These are phyloP conservation scores for Rachicladosporium sp. DNA, from an alignment of 2,329 filamentous ascomycete genomes.

Conservation along the genomic window DNA sequence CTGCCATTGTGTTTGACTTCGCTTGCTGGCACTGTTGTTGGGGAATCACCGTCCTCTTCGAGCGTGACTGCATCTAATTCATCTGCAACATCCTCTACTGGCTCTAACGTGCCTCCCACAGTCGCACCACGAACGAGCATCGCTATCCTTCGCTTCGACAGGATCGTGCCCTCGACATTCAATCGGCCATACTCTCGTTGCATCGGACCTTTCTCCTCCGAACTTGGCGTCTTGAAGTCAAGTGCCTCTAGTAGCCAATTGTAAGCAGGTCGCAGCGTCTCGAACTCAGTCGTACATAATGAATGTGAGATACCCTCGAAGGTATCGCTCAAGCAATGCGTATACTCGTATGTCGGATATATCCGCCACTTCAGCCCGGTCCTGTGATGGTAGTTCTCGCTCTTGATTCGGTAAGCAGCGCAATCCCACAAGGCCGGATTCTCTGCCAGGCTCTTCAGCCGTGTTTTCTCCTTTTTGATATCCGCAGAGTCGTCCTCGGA, in stretches of 20 bases:
- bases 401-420: conserved; percentile 74
- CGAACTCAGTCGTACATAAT: conserved; percentile 86
- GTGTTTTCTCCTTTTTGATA: conserved; percentile 22
- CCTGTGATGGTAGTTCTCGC: conserved; percentile 60
- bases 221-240: conserved; percentile 60
- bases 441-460: conserved; percentile 38
- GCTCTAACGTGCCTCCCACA: conserved; percentile 17
- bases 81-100: conserved; percentile 16
- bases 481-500: conserved; percentile 20
- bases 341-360: conserved; percentile 88
- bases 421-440: conserved; percentile 98
- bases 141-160: conserved; percentile 75
- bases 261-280: conserved; percentile 72
- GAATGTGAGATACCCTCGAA: conserved; percentile 88
- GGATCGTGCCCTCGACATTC: conserved; percentile 71
- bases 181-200: conserved; percentile 76
- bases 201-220: conserved; percentile 53
- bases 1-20: conserved; percentile 10
- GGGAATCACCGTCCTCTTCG: conserved; percentile 28
- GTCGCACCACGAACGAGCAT: conserved; percentile 60
- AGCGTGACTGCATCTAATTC: conserved; percentile 29
- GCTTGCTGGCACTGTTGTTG: conserved; percentile 16
- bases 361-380: conserved; percentile 81
- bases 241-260: conserved; percentile 78
- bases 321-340: conserved; percentile 78